Base-by-base conservation (phyloP, 2,329 filamentous ascomycete genomes). In the Xylaria sp. region DNA sequence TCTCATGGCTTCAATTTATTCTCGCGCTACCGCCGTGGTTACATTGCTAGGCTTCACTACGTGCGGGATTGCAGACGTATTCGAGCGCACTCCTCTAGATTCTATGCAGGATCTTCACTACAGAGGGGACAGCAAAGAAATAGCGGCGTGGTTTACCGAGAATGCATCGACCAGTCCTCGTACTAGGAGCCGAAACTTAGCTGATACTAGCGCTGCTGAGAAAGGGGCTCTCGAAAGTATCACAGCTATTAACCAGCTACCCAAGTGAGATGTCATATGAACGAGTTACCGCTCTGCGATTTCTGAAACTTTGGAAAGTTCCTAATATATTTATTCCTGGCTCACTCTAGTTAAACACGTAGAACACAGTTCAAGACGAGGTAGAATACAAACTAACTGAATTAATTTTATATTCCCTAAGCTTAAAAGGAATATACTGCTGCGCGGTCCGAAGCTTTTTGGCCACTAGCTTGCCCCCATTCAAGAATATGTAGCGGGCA, bases 401-500 rank as follows among this genome's bases (percentile, higher is more conserved):
- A 15, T 12, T 21, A 21, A 19, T 17, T 12, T 0, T 23, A 17
- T 15, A 38, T 15, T 21, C 19, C 7, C 25, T 25, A 9, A 19
- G 4, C 15, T 25, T 14, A 23, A 19, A 43, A 5, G 2, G 5
- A 25, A 46, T 14, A 19, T 33, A 7, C 37, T 12, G 12, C 33
- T 63, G 11, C 45, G 19, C 15, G 56, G 55, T 2, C 57, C 50
- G 5, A 51, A 35, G 46, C 51, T 60, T 8, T 52, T 60, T 17
- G 50, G 43, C 9, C 19, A 19, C 31, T 28, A 56, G 17, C 40
- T 63, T 12, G 43, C 60, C 15, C 51, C 56, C 2, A 38, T 35
- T 1, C 25, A 43, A 11, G 61, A 56, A 1, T 63, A 63, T 46
- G 21, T 52, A 28, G 61, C 61, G 5, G 56, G 61, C n/a, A 37